Base-by-base conservation (phyloP, 345 rosid genomes). In the Murraya koenigii region DNA sequence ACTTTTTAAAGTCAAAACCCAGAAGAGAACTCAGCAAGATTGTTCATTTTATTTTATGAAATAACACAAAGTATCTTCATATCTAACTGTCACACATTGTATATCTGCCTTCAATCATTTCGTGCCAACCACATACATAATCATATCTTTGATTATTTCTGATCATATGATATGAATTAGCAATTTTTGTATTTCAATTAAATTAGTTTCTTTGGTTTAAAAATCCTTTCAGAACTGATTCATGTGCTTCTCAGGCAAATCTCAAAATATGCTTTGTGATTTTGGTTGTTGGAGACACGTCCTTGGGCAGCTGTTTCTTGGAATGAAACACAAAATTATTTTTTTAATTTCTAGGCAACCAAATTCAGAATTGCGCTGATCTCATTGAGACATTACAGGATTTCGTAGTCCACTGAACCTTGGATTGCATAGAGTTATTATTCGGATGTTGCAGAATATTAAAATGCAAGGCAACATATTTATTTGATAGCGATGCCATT, bases 201-300 rank as follows among this genome's bases (percentile, higher is more conserved):
- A 44, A 11, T 72, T 35, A 35, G 32, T 74, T 6, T 62, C 28
- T 30, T 32, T 22, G 20, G 41, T 13, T 60, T 19, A 2, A 0
- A 70, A 58, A 7, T 60, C 32, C 32, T 30, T 38, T 10, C 14
- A 32, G 71, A 63, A 28, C 41, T 41, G 39, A 38, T 61, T 61
- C 68, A 14, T 8, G 5, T 74, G 67, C 68, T 61, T 61, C 52
- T 6, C 77, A 8, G 76, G 52, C 76, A 36, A 58, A 8, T 72
- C 39, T 35, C 63, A 25, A n/a, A 38, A 49, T 38, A 69, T 36
- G 60, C 22, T 75, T 56, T 22, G 0, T 22, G 30, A 73, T 47
- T 56, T 66, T 44, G 79, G 41, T 74, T 26, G 86, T 86, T 83
- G 90, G 74, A 73, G 84, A 80, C 90, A 89, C 92, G 90, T 85